Evolutionary conservation across 2,329 filamentous ascomycete genomes (phyloP).

Genomic region (Phialophora chinensis): DNA sequence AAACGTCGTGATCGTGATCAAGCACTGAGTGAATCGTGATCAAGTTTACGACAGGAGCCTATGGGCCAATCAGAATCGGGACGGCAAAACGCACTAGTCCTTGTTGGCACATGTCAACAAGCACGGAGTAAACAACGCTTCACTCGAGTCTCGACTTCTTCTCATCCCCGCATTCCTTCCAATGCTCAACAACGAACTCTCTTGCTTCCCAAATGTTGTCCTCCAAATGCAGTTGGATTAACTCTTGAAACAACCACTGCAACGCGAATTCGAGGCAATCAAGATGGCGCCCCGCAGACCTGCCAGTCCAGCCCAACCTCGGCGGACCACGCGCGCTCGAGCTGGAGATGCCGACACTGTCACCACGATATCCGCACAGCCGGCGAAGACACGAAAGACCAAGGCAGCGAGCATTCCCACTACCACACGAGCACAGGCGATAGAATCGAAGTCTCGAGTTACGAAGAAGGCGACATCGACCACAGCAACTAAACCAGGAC

Average conservation of each 20-base stretch:
- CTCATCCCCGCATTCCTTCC: slow-evolving; percentile 5
- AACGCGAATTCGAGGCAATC: not conserved
- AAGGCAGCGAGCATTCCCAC: slow-evolving; percentile 27
- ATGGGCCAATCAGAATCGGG: slow-evolving; percentile 6
- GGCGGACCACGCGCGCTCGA: slow-evolving; percentile 44
- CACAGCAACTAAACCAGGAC: slow-evolving; percentile 10
- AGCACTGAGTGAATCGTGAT: not conserved
- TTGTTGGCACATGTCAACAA: slow-evolving; percentile 11
- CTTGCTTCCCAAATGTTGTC: not conserved
- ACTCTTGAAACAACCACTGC: not conserved
- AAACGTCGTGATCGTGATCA: not conserved
- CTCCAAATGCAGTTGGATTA: not conserved
- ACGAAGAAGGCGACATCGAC: slow-evolving; percentile 30
- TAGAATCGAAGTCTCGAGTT: slow-evolving; percentile 33
- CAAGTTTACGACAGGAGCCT: not conserved
- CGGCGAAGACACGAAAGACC: slow-evolving; percentile 32
- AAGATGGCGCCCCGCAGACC: slow-evolving; percentile 37
- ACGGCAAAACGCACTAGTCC: not conserved
- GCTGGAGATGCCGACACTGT: slow-evolving; percentile 36
- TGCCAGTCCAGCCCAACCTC: slow-evolving; percentile 42
- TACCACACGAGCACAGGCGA: slow-evolving; percentile 36
- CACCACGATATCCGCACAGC: slow-evolving; percentile 17
- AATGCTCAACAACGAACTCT: not conserved
- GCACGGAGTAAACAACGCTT: slow-evolving; percentile 11
- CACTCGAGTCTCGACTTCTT: not conserved